A percentile compares a stretch with the other conserved stretches of the same genome.
Conservation (phyloP, 805 yeast genomes). For the Ogataea polymorpha region DNA sequence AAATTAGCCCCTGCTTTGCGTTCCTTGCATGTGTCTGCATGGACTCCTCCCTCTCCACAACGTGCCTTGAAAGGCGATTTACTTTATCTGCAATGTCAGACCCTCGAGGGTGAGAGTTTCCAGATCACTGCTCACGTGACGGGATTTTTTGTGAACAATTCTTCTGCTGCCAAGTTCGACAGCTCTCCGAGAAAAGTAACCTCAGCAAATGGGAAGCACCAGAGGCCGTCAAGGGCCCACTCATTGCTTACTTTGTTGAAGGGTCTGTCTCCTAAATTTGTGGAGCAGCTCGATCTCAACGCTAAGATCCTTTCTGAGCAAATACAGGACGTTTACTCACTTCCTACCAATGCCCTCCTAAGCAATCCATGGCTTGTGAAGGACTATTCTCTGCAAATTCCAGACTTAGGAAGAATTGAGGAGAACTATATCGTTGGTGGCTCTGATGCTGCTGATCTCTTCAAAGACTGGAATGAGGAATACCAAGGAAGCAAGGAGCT, state of each 20-base stretch:
- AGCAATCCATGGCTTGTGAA: slow-evolving; percentile 77
- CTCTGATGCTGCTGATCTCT: slow-evolving; percentile 53
- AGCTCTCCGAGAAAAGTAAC: slow-evolving; percentile 45
- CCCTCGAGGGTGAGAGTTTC: slow-evolving; percentile 76
- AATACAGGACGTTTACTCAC: slow-evolving; percentile 53
- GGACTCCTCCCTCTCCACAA: slow-evolving; percentile 80
- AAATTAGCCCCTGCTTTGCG: slow-evolving; percentile 50
- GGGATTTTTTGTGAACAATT: slow-evolving; percentile 78
- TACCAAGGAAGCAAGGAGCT: slow-evolving; percentile 79
- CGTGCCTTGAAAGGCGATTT: slow-evolving; percentile 71
- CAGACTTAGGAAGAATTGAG: slow-evolving; percentile 65
- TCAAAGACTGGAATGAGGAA: slow-evolving; percentile 89
- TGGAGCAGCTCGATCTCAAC: slow-evolving; percentile 49
- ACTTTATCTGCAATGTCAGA: slow-evolving; percentile 67
- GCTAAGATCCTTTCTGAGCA: slow-evolving; percentile 40
- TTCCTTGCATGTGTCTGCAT: slow-evolving; percentile 59
- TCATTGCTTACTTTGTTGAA: slow-evolving; percentile 60
- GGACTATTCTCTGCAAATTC: slow-evolving; percentile 22
- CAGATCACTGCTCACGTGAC: slow-evolving; percentile 74
- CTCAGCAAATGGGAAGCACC: slow-evolving; percentile 29
- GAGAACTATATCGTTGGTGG: slow-evolving; percentile 51
- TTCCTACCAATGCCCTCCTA: slow-evolving; percentile 60
- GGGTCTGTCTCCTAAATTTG: slow-evolving; percentile 62
- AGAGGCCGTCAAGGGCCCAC: slow-evolving; percentile 37
- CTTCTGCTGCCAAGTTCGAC: slow-evolving; percentile 66